Conservation (phyloP, 2,329 filamentous ascomycete genomes). For the Aspergillus candidus region DNA sequence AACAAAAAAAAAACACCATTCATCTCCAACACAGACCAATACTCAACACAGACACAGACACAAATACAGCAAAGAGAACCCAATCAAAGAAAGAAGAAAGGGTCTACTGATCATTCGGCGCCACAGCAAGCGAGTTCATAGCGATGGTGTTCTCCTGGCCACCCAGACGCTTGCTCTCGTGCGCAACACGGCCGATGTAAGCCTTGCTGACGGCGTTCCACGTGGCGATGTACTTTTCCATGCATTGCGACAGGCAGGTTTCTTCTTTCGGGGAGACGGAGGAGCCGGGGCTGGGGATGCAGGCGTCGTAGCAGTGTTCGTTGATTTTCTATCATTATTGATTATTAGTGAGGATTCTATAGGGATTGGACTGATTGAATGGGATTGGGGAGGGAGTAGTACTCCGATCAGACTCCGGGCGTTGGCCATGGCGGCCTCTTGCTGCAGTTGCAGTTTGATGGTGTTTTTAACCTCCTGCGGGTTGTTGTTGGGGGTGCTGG, state of each 20-base stretch:
- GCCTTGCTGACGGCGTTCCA: constrained; percentile 70
- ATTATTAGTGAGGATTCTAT: no score
- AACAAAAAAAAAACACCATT: no score
- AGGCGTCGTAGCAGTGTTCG: constrained; percentile 73
- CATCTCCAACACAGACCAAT: no score
- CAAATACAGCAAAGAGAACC: no score
- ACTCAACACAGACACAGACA: no score
- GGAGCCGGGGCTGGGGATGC: constrained; percentile 61
- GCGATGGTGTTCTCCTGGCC: constrained; percentile 19
- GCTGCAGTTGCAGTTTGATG: constrained; percentile 58
- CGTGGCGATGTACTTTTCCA: constrained; percentile 77
- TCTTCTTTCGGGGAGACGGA: constrained; percentile 63
- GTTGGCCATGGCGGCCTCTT: constrained; percentile 62
- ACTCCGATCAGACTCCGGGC: constrained; percentile 64
- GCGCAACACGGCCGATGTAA: constrained; percentile 53
- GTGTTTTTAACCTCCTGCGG: constrained; percentile 44
- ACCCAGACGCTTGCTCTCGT: constrained; percentile 52
- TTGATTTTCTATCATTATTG: constrained; percentile 61
- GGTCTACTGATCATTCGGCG: neutral
- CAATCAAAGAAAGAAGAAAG: no score
- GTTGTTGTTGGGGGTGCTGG: constrained; percentile 17
- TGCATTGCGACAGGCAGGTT: constrained; percentile 66
- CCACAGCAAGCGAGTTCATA: constrained; percentile 14
- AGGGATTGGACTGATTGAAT: neutral
- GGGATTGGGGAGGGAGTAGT: no score